Conservation (phyloP, 345 rosid species). For the Turnera subulata region DNA sequence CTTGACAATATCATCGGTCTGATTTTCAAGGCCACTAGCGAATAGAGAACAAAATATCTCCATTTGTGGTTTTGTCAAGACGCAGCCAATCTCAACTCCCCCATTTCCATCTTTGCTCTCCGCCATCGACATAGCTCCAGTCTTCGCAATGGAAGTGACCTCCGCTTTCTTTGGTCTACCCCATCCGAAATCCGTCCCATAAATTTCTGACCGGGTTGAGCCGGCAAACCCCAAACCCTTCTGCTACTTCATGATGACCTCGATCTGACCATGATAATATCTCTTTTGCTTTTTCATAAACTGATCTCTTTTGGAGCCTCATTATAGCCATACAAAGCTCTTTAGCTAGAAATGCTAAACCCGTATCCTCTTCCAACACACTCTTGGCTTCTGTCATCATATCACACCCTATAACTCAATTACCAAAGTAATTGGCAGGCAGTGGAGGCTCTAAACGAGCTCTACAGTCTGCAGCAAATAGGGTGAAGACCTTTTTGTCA, state of each 20-base stretch:
- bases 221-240: neutral
- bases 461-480: constrained; percentile 27
- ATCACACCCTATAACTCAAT: constrained; percentile 4
- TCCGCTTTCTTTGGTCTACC: constrained; percentile 13
- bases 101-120: neutral
- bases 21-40: neutral
- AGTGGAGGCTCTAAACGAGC: constrained; percentile 21
- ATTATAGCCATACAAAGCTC: neutral
- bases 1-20: too few relatives aligned
- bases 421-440: constrained; percentile 32
- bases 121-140: constrained; percentile 3
- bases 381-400: too few relatives aligned
- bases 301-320: neutral
- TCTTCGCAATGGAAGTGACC: constrained; percentile 10
- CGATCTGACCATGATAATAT: too few relatives aligned
- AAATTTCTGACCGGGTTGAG: constrained; percentile 5
- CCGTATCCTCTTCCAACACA: constrained; percentile 4
- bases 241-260: too few relatives aligned
- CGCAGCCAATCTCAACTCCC: constrained; percentile 5
- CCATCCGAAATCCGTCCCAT: constrained; percentile 19
- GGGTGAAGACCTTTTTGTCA: constrained; percentile 4
- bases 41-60: neutral
- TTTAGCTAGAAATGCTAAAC: neutral
- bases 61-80: neutral
- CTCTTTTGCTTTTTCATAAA: too few relatives aligned